phyloP scores from a whole-genome alignment of 2,329 filamentous ascomycete genomes.

The Colletotrichum kahawae region DNA sequence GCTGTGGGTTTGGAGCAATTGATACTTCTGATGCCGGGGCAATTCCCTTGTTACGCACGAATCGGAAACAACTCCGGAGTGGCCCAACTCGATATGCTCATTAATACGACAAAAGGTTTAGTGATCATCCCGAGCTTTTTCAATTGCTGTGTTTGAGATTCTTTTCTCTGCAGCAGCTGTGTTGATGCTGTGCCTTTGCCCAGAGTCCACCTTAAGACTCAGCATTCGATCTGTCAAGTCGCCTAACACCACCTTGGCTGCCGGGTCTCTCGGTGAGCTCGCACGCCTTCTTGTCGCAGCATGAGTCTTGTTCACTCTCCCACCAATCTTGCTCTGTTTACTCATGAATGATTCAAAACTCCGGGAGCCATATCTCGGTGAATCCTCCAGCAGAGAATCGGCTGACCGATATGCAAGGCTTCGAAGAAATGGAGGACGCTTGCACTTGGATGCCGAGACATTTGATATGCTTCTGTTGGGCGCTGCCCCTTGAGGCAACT shows the following conservation, averaged over 20 bases:
- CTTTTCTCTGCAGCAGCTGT: not conserved
- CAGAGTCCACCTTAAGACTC: not conserved
- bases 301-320: not conserved
- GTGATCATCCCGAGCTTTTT: not conserved
- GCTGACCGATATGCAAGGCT: not conserved
- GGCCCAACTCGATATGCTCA: not conserved
- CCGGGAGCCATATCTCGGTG: not conserved
- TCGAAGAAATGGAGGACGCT: not conserved
- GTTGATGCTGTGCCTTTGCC: not conserved
- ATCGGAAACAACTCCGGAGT: not conserved
- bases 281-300: not conserved
- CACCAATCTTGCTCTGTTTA: not conserved
- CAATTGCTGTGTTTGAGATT: not conserved
- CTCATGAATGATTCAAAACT: not conserved
- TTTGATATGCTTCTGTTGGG: not conserved
- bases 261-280: not conserved
- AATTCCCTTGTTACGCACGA: not conserved
- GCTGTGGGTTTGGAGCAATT: not conserved
- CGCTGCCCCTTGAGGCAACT: not conserved
- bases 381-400: not conserved
- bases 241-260: not conserved
- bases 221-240: not conserved
- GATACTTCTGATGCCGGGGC: not conserved
- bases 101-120: not conserved
- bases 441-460: not conserved